phyloP scores from a whole-genome alignment of 2,329 filamentous ascomycete species.

The Lanzia echinophila region DNA sequence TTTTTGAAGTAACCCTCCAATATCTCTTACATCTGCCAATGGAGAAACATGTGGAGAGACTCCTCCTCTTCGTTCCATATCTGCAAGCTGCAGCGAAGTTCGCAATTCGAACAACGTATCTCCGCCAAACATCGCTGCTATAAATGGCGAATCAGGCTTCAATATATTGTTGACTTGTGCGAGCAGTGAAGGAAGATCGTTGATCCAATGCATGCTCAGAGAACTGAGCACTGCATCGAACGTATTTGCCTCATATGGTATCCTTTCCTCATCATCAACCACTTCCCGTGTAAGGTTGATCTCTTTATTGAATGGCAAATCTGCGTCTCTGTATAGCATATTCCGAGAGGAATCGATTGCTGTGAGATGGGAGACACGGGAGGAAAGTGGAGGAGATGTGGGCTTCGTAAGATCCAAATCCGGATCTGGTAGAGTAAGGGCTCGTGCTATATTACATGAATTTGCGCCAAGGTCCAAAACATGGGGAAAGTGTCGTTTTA shows the following conservation, averaged over 20 bases:
- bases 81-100: constrained; percentile 86
- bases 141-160: constrained; percentile 85
- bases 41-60: constrained; percentile 88
- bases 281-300: constrained; percentile 69
- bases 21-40: constrained; percentile 82
- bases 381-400: constrained; percentile 57
- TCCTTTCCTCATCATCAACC: constrained; percentile 63
- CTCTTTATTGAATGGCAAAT: constrained; percentile 65
- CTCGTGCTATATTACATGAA: constrained; percentile 86
- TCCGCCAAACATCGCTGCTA: constrained; percentile 93
- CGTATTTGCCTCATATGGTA: constrained; percentile 68
- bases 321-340: constrained; percentile 73
- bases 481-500: constrained; percentile 78
- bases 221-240: constrained; percentile 91
- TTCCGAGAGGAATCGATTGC: constrained; percentile 75
- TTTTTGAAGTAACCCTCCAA: constrained; percentile 78
- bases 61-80: constrained; percentile 84
- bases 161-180: constrained; percentile 79
- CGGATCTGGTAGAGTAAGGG: constrained; percentile 64
- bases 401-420: constrained; percentile 51
- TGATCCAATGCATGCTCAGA: constrained; percentile 92
- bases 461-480: constrained; percentile 93
- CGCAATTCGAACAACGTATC: constrained; percentile 91
- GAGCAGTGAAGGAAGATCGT: constrained; percentile 82
- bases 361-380: constrained; percentile 65